Evolutionary conservation across 1,139 yeast species (phyloP).

Genomic region (Groenewaldozyma auringiensis): DNA sequence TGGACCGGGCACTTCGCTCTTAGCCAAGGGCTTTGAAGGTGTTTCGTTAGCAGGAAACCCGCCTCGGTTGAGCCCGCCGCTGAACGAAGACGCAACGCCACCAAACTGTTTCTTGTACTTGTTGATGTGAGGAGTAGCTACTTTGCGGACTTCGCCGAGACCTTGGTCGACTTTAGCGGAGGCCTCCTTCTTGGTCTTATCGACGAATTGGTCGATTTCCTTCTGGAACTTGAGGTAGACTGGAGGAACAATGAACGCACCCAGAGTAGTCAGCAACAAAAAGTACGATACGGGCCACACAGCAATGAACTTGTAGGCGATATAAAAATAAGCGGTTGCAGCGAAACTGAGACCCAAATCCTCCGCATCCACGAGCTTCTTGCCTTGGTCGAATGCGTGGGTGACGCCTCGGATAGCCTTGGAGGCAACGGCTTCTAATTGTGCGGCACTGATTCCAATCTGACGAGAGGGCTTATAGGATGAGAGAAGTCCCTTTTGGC

Average conservation of each 20-base stretch:
- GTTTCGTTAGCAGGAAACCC: slow-evolving; percentile 26
- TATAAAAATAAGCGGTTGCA: slow-evolving; percentile 59
- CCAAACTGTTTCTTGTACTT: slow-evolving; percentile 36
- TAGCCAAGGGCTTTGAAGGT: slow-evolving; percentile 8
- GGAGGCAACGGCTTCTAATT: slow-evolving; percentile 28
- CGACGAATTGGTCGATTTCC: slow-evolving; percentile 70
- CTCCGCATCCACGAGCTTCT: slow-evolving; percentile 57
- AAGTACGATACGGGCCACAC: slow-evolving; percentile 69
- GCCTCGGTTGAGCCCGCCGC: slow-evolving; percentile 29
- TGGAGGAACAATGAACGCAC: slow-evolving; percentile 69
- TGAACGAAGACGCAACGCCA: slow-evolving; percentile 46
- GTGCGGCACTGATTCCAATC: slow-evolving; percentile 25
- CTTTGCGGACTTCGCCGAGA: slow-evolving; percentile 43
- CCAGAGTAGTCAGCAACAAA: slow-evolving; percentile 47
- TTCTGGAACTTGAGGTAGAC: slow-evolving; percentile 66
- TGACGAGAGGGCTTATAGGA: slow-evolving; percentile 31
- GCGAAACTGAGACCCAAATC: slow-evolving; percentile 63
- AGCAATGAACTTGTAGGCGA: slow-evolving; percentile 66
- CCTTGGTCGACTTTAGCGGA: slow-evolving; percentile 49
- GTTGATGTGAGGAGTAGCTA: slow-evolving; percentile 38
- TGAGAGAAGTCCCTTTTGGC: slow-evolving; percentile 28
- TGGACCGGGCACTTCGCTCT: slow-evolving; percentile 14
- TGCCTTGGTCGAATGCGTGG: slow-evolving; percentile 34
- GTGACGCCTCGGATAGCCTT: slow-evolving; percentile 26
- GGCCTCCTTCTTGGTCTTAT: slow-evolving; percentile 48